Percentiles rank a stretch among this genome's conserved stretches.
Evolutionary conservation across 2,329 filamentous ascomycete species (phyloP).

Genomic region (Didymella pinodella): DNA sequence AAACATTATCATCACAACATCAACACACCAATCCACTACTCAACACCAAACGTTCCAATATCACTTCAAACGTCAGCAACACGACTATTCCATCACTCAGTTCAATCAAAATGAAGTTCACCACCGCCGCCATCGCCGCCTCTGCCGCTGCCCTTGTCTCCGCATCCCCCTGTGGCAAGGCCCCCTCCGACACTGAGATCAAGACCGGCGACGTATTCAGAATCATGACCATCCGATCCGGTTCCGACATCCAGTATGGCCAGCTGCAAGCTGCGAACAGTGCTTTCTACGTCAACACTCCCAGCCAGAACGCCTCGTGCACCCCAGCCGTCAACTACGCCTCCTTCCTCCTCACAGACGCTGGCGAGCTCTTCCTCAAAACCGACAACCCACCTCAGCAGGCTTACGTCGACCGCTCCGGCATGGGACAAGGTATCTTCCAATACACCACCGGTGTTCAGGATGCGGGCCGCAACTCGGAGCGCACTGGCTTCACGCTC

Average conservation of each 20-base stretch:
- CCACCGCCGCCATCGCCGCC: slow-evolving; percentile 31
- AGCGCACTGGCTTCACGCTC: slow-evolving; percentile 60
- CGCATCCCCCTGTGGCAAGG: slow-evolving; percentile 36
- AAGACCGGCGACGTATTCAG: slow-evolving; percentile 54
- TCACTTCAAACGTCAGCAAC: slow-evolving; percentile 1
- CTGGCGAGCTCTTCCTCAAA: slow-evolving; percentile 58
- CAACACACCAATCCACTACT: slow-evolving; percentile 17
- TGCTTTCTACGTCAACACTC: slow-evolving; percentile 56
- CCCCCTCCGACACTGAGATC: slow-evolving; percentile 31
- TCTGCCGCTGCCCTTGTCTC: slow-evolving; percentile 34
- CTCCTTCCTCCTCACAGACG: slow-evolving; percentile 60
- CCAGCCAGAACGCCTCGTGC: slow-evolving; percentile 60
- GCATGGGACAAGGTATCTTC: slow-evolving; percentile 65
- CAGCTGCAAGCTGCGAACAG: slow-evolving; percentile 56
- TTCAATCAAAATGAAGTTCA: slow-evolving; percentile 45
- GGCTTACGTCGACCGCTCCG: slow-evolving; percentile 64
- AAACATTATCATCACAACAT: slow-evolving; percentile 11
- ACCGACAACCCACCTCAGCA: slow-evolving; percentile 57
- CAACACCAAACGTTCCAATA: slow-evolving; percentile 8
- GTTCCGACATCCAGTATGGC: slow-evolving; percentile 59
- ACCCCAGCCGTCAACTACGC: slow-evolving; percentile 52
- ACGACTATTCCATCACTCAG: slow-evolving; percentile 12
- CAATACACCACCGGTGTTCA: slow-evolving; percentile 61
- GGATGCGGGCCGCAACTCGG: slow-evolving; percentile 51
- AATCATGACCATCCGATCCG: slow-evolving; percentile 61